Evolutionary conservation across 176 grass and related monocot species (phyloP), one percentile per base, ranked within the genome.

Genomic region (Aechmea fasciata): DNA sequence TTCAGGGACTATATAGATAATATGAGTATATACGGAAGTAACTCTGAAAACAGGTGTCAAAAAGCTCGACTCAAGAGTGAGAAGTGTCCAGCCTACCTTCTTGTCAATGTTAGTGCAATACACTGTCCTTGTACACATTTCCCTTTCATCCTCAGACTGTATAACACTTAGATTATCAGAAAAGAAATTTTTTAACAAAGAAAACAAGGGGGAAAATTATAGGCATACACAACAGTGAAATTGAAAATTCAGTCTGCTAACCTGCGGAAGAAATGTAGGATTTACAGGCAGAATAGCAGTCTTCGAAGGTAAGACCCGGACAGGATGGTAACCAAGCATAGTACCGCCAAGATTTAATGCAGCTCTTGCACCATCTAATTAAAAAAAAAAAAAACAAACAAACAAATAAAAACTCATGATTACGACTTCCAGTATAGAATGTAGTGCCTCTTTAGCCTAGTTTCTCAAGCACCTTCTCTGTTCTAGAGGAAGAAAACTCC

Each of bases 251-350:
- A 19, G 0, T 67, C 11, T 63, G 10, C 73, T 64, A 53, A 83
- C 84, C 76, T 70, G 71, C 15, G 84, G 84, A 57, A 82, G 80
- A 78, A 83, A 79, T 64, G 13, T 67, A 29, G 84, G 80, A 59
- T 87, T 87, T 69, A 87, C 73, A 48, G 84, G 84, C 12, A 71
- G 47, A n/a, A 87, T 87, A 18, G 84, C 68, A 68, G 84, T 87
- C 54, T 33, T 82, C 11, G 84, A 87, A 23, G 76, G 80, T 51
- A 66, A 71, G 22, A 87, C 72, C 11, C 49, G 75, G 0, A 87
- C 14, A 57, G 79, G 62, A 53, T 26, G 51, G 41, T 55, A 13
- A 52, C 79, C 75, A 71, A 87, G 29, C 14, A 57, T 14, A 22
- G 9, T 2, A 22, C 84, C 84, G 65, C 67, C 49, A 53, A 87